These are phyloP conservation scores for Flueggea neowawraea DNA, from an alignment of 441 rosid genomes.

Conservation along the genomic window DNA sequence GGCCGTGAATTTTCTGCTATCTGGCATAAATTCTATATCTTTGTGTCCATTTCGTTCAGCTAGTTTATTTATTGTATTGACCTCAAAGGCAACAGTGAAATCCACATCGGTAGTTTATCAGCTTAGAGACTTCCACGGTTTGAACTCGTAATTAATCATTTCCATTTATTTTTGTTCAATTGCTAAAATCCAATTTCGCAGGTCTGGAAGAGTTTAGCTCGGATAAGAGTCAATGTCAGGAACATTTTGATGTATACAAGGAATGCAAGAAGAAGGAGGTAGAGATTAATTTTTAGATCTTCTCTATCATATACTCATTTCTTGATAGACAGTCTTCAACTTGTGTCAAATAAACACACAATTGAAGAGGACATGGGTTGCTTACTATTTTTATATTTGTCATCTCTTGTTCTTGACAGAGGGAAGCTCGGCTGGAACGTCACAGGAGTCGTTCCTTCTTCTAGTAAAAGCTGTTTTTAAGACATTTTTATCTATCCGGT, in stretches of 20 bases:
- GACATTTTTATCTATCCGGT: neutral
- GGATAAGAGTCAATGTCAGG: conserved; percentile 95
- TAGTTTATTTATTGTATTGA: too few species aligned
- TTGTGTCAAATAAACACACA: neutral
- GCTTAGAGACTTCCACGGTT: too few species aligned
- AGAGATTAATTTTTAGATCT: neutral
- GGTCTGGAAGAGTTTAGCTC: conserved; percentile 82
- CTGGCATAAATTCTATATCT: too few species aligned
- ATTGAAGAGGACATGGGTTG: too few species aligned
- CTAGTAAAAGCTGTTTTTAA: conserved; percentile 35
- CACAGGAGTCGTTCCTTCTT: conserved; percentile 72
- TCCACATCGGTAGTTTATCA: too few species aligned
- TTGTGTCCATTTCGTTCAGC: too few species aligned
- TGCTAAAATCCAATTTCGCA: conserved; percentile 24
- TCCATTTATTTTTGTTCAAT: neutral
- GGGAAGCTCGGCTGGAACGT: conserved; percentile 96
- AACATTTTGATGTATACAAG: conserved; percentile 86
- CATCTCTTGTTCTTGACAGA: conserved; percentile 34
- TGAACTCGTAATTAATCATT: neutral
- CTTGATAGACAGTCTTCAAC: neutral
- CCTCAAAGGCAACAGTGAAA: too few species aligned
- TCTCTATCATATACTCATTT: neutral
- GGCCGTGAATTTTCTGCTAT: too few species aligned
- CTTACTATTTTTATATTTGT: neutral
- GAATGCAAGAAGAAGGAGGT: conserved; percentile 99